These are phyloP conservation scores for Rhizopus stolonifer DNA, from an alignment of 371 early-diverging fungal species.

Conservation along the genomic window DNA sequence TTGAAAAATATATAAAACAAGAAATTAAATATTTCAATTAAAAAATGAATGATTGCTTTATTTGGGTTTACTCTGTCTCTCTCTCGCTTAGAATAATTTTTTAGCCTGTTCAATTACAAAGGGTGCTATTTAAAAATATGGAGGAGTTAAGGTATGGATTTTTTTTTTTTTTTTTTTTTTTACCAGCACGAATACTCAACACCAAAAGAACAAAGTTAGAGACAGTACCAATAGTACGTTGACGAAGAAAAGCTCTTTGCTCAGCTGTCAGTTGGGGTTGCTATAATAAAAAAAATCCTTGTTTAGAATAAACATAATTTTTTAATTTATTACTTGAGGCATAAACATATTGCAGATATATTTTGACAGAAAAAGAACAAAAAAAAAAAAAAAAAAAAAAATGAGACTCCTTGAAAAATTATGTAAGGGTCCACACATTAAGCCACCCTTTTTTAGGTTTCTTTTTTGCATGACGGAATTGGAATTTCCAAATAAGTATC, in stretches of 20 bases:
- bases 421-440: too few relatives aligned
- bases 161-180: conserved; percentile 16
- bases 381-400: not conserved
- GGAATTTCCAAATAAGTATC: too few relatives aligned
- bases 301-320: not conserved
- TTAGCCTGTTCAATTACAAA: conserved; percentile 49
- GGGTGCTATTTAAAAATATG: conserved; percentile 38
- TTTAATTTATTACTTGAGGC: conserved; percentile 30
- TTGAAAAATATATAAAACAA: not conserved
- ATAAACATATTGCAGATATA: conserved; percentile 29
- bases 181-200: conserved; percentile 52
- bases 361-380: not conserved
- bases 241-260: conserved; percentile 48
- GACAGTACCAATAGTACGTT: conserved; percentile 42
- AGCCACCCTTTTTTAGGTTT: too few relatives aligned
- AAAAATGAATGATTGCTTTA: conserved; percentile 5
- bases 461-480: too few relatives aligned
- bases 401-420: not conserved
- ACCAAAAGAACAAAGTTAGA: conserved; percentile 46
- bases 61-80: not conserved
- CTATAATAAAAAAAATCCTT: conserved; percentile 11
- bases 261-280: conserved; percentile 53
- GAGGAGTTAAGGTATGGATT: not conserved
- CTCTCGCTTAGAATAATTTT: conserved; percentile 36
- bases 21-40: conserved; percentile 3